Base-by-base conservation (phyloP, 2,329 filamentous ascomycete species). In the Colletotrichum caudatum region DNA sequence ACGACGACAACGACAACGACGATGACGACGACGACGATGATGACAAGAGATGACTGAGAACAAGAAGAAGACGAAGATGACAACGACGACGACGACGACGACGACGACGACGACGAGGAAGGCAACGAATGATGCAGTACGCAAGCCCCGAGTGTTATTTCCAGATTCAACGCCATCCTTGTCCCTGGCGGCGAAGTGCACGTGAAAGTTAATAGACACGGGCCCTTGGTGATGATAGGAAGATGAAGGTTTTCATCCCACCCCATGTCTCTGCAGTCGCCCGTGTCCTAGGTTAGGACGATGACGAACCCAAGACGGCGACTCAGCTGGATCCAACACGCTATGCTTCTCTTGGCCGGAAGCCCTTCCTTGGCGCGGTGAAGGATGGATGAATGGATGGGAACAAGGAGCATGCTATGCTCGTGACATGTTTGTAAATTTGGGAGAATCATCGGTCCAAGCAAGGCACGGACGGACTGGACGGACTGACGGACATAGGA, bases 191-290 rank as follows among this genome's bases (percentile, higher is more conserved):
- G 11, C 48, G 29, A 54, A 54, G 29, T 1, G 51, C 26, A 35
- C 18, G 18, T 35, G 29, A 18, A 6, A 33, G 16, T 56, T 8
- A n/a, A n/a, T 6, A 9, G 5, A 7, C 46, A 29, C 29, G 29
- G 18, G 39, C 26, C 7, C 16, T 51, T 14, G 20, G n/a, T 51
- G 35, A 63, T 63, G 64, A 20, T 46, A 8, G 3, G 48, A 53
- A 59, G 58, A 54, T 44, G 35, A 35, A 63, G 64, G 67, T 58
- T 68, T 37, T 51, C 69, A 63, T 71, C 16, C 64, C 53, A 62
- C 56, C 48, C 39, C 63, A 26, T 69, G 41, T 64, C 51, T 62
- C 16, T 44, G 23, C 29, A 8, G 23, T 37, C 60, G 35, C 37
- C 39, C n/a, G 7, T 14, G 5, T 37, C 18, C 29, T 20, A 50